Percentiles rank a stretch among this genome's conserved stretches.
Conservation (phyloP, 805 yeast genomes). For the Sugiyamaella valdiviana region DNA sequence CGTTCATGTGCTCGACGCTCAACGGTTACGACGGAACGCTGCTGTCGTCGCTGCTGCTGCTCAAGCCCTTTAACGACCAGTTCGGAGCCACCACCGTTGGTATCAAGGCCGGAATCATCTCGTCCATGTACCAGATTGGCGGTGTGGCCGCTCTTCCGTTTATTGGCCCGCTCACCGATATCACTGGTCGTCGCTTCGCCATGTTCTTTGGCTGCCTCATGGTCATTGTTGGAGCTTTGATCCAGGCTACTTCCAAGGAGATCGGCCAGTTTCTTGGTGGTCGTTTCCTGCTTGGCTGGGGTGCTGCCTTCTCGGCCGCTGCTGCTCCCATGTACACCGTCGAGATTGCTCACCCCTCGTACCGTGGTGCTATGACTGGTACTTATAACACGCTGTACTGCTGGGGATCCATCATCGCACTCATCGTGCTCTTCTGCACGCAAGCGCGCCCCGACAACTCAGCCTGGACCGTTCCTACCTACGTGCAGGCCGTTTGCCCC, state of each 20-base stretch:
- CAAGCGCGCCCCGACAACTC: conserved; percentile 4
- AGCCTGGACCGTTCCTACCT: conserved; percentile 16
- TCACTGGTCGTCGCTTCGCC: conserved; percentile 11
- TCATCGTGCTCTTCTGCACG: conserved; percentile 14
- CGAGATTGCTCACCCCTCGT: conserved; percentile 10
- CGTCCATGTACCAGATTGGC: conserved; percentile 16
- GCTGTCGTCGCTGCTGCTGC: conserved; percentile 8
- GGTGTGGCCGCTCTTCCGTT: conserved; percentile 10
- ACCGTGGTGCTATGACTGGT: conserved; percentile 19
- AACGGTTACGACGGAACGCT: conserved; percentile 13
- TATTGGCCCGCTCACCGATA: conserved; percentile 6
- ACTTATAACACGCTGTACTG: conserved; percentile 15
- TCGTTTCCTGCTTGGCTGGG: conserved; percentile 11
- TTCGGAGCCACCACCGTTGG: conserved; percentile 12
- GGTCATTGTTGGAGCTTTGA: conserved; percentile 8
- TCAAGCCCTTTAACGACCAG: conserved; percentile 3
- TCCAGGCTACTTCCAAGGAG: conserved; percentile 8
- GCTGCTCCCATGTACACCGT: conserved; percentile 11
- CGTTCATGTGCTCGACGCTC: conserved; percentile 4
- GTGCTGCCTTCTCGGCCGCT: conserved; percentile 5
- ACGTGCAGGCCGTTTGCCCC: conserved; percentile 15
- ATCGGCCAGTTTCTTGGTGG: conserved; percentile 11
- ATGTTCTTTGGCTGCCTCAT: conserved; percentile 10
- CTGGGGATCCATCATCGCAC: conserved; percentile 17
- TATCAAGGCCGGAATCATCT: conserved; percentile 10